Evolutionary conservation across 2,329 filamentous ascomycete species (phyloP).

Genomic region (Pseudocercospora eumusae): DNA sequence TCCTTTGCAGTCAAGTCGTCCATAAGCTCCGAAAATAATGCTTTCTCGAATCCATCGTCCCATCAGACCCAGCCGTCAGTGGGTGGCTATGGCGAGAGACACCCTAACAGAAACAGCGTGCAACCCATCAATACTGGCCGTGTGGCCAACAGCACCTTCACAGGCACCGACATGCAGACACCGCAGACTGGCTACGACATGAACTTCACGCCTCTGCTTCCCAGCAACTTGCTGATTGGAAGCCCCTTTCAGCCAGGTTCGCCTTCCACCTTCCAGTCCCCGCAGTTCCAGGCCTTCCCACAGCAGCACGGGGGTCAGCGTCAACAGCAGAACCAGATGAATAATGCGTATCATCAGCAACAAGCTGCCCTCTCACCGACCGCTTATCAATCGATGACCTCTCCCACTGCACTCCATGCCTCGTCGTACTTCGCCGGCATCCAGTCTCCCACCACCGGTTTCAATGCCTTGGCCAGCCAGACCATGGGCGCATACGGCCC

Average conservation of each 20-base stretch:
- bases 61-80: slow-evolving; percentile 73
- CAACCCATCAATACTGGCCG: slow-evolving; percentile 86
- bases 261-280: slow-evolving; percentile 82
- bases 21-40: slow-evolving; percentile 70
- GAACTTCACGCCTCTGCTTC: slow-evolving; percentile 96
- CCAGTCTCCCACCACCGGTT: slow-evolving; percentile 82
- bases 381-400: slow-evolving; percentile 81
- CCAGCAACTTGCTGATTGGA: slow-evolving; percentile 89
- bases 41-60: slow-evolving; percentile 91
- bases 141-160: slow-evolving; percentile 45
- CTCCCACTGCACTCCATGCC: slow-evolving; percentile 78
- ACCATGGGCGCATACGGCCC: slow-evolving; percentile 48
- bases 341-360: slow-evolving; percentile 73
- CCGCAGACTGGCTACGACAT: slow-evolving; percentile 92
- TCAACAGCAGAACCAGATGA: slow-evolving; percentile 52
- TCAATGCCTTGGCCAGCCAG: slow-evolving; percentile 60
- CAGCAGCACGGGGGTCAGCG: slow-evolving; percentile 56
- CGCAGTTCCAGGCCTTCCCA: slow-evolving; percentile 88
- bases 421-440: slow-evolving; percentile 78
- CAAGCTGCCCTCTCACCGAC: slow-evolving; percentile 70
- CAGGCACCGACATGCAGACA: slow-evolving; percentile 70
- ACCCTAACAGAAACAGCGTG: slow-evolving; percentile 73
- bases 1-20: slow-evolving; percentile 73
- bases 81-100: slow-evolving; percentile 80
- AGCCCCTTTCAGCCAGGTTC: slow-evolving; percentile 97